These are phyloP conservation scores for Phoenix roebelenii DNA, from an alignment of 176 grass and related monocot species.

Conservation along the genomic window DNA sequence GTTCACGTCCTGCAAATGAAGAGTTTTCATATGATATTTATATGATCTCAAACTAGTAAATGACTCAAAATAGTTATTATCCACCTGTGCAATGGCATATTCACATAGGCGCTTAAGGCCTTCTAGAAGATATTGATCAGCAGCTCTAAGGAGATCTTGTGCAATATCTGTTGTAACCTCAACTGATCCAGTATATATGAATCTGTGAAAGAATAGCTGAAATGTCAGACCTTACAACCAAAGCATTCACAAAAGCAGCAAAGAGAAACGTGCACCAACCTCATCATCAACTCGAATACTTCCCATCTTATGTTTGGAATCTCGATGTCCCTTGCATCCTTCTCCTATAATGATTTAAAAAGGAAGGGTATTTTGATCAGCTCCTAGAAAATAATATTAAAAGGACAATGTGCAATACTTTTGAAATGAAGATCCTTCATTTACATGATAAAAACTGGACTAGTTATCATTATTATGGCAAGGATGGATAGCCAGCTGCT, in stretches of 20 bases:
- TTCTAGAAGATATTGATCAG: conserved; percentile 96
- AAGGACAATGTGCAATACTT: too few species aligned
- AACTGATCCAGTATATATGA: conserved; percentile 93
- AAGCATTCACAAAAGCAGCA: neutral
- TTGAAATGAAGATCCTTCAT: too few species aligned
- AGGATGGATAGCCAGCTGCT: too few species aligned
- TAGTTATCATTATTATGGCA: too few species aligned
- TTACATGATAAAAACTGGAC: too few species aligned
- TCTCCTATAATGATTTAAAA: conserved; percentile 41
- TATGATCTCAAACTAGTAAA: too few species aligned
- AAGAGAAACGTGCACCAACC: conserved; percentile 25
- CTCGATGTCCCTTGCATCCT: conserved; percentile 98
- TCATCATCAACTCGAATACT: conserved; percentile 97
- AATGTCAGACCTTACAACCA: neutral
- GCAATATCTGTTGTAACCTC: conserved; percentile 67
- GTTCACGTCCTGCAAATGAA: conserved; percentile 62
- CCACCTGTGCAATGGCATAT: conserved; percentile 88
- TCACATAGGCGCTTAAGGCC: conserved; percentile 89
- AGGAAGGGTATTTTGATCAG: too few species aligned
- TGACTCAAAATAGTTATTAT: conserved; percentile 3
- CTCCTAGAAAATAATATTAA: too few species aligned
- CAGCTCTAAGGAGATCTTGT: conserved; percentile 89
- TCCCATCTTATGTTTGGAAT: conserved; percentile 96
- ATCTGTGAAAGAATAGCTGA: conserved; percentile 48
- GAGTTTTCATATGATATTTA: neutral